Evolutionary conservation across 2,329 filamentous ascomycete genomes (phyloP).

Genomic region (Cladosporium sp.): DNA sequence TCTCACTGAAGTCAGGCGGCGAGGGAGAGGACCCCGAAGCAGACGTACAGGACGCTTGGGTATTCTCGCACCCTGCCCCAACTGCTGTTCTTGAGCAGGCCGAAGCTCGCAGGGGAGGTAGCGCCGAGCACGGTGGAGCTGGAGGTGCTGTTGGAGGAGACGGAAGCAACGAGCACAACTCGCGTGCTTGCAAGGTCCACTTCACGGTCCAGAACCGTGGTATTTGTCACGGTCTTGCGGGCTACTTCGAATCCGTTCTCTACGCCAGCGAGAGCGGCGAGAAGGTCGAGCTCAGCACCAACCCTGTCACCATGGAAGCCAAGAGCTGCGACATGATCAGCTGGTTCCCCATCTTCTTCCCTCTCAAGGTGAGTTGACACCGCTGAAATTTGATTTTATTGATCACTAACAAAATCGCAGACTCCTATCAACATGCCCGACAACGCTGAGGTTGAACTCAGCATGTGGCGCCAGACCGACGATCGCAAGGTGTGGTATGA

Average conservation of each 20-base stretch:
- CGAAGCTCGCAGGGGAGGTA: conserved; percentile 62
- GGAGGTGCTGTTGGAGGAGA: conserved; percentile 74
- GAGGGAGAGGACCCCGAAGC: conserved; percentile 37
- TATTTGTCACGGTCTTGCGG: conserved; percentile 85
- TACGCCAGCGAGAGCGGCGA: conserved; percentile 58
- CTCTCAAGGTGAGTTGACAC: conserved; percentile 71
- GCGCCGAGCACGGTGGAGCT: conserved; percentile 66
- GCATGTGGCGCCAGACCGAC: conserved; percentile 95
- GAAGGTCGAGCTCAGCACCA: conserved; percentile 82
- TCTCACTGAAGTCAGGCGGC: background rate
- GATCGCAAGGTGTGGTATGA: conserved; percentile 98
- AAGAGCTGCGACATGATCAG: conserved; percentile 99
- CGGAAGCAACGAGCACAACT: conserved; percentile 89
- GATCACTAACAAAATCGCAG: conserved; percentile 49
- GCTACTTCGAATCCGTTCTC: conserved; percentile 96
- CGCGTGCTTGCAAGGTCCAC: conserved; percentile 72
- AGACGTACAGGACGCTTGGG: conserved; percentile 75
- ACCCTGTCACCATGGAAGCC: conserved; percentile 84
- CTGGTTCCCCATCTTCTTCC: conserved; percentile 99
- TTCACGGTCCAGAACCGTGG: conserved; percentile 80
- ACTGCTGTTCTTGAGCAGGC: conserved; percentile 58
- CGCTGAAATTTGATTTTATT: background rate
- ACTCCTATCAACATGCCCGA: conserved; percentile 83
- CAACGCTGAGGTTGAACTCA: conserved; percentile 81
- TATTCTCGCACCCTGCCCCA: conserved; percentile 76